Base-by-base conservation (phyloP, 768 basidiomycete genomes). In the Lactarius hengduanensis region DNA sequence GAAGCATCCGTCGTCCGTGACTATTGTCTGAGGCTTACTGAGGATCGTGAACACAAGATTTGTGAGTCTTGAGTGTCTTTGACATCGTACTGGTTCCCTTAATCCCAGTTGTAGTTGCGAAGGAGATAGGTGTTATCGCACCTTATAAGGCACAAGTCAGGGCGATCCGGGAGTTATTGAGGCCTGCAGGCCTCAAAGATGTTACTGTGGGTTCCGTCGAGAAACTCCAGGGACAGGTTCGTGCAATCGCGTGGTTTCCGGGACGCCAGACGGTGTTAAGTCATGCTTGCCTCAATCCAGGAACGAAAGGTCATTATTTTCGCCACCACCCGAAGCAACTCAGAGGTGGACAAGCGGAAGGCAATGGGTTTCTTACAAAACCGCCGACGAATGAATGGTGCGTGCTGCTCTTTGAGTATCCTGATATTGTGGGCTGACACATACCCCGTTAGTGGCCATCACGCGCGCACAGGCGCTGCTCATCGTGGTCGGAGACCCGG, bases 401-500 rank as follows among this genome's bases (percentile, higher is more conserved):
- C 0, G 76, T 62, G 4, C 1, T n/a, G 40, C 9, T 18, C 28
- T 57, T 38, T 10, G n/a, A 34, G 15, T 36, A 7, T 30, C 20
- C 22, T 28, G 13, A 22, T 9, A 10, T 34, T 34, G 8, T 34
- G 34, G 34, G 34, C 57, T 45, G 32, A 64, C 41, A 30, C 41
- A 41, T 41, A 9, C 30, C 30, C 7, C 32, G 57, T 9, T 58
- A 88, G 88, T 90, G 43, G 86, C 87, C 5, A 74, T 90, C 15
- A 90, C 88, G 0, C 84, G 87, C 15, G 86, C 86, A 0, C 81
- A 88, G 72, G 83, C 86, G 0, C 76, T 89, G 4, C 80, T 90
- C 18, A 82, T 89, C 67, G 76, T 89, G 57, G 74, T 90, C 57
- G 88, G 87, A 4, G 83, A 89, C 71, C 84, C 87, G 0, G 73